phyloP scores from a whole-genome alignment of 2,329 filamentous ascomycete genomes.

The Aspergillus carbonarius region DNA sequence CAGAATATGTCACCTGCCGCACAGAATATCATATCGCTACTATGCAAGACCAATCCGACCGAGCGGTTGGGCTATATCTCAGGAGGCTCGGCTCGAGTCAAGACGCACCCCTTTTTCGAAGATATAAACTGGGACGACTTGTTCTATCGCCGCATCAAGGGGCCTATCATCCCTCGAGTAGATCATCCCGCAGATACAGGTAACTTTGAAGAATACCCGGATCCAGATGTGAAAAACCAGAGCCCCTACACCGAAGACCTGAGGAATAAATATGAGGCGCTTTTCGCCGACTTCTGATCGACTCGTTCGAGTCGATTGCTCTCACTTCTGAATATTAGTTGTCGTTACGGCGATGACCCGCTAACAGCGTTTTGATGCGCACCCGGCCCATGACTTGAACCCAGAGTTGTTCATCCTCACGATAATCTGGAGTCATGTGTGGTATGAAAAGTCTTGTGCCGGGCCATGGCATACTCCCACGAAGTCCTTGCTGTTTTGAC shows the following conservation, averaged over 20 bases:
- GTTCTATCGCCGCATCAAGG: slow-evolving; percentile 59
- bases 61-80: slow-evolving; percentile 64
- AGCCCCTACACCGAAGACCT: slow-evolving; percentile 60
- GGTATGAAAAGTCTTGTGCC: not conserved
- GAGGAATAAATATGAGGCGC: slow-evolving; percentile 58
- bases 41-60: slow-evolving; percentile 64
- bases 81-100: slow-evolving; percentile 59
- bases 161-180: slow-evolving; percentile 63
- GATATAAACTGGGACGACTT: slow-evolving; percentile 63
- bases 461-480: no score
- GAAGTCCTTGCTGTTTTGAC: no score
- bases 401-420: not conserved
- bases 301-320: not conserved
- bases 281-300: slow-evolving; percentile 61
- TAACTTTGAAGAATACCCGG: slow-evolving; percentile 67
- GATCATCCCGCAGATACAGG: slow-evolving; percentile 60
- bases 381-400: not conserved
- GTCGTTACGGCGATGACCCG: not conserved
- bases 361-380: not conserved
- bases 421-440: not conserved
- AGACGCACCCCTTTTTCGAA: slow-evolving; percentile 62
- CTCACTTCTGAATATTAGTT: not conserved
- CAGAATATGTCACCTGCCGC: slow-evolving; percentile 59
- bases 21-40: slow-evolving; percentile 59
- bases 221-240: slow-evolving; percentile 51